These are phyloP conservation scores for Malus hybrid DNA, from an alignment of 331 rosid genomes.

Conservation along the genomic window DNA sequence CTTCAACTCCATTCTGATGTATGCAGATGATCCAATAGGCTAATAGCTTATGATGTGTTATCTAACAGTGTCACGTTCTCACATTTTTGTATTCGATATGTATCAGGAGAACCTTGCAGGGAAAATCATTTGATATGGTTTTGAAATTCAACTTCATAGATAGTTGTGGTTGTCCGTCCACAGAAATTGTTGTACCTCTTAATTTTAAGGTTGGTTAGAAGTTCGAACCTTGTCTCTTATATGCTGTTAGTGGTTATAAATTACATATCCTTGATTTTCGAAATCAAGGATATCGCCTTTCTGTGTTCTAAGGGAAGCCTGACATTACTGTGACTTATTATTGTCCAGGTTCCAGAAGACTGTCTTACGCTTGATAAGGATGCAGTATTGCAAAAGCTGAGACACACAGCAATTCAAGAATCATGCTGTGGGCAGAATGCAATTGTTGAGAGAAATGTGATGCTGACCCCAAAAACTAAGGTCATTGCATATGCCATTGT, in stretches of 20 bases:
- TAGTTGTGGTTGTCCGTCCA: constrained; percentile 69
- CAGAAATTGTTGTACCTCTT: constrained; percentile 56
- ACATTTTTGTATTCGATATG: constrained; percentile 21
- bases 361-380: constrained; percentile 52
- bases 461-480: constrained; percentile 46
- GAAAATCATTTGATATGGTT: constrained; percentile 75
- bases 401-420: constrained; percentile 57
- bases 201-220: constrained; percentile 68
- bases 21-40: constrained; percentile 1
- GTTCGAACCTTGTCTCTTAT: neutral
- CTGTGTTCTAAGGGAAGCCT: neutral
- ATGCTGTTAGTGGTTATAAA: neutral
- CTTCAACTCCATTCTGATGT: neutral
- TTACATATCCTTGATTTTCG: neutral
- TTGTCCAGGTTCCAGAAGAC: constrained; percentile 56
- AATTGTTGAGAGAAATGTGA: constrained; percentile 51
- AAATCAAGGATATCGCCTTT: neutral
- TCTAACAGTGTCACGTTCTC: neutral
- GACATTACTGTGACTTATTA: neutral
- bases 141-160: constrained; percentile 75
- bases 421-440: constrained; percentile 69
- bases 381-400: constrained; percentile 54
- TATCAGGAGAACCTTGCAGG: constrained; percentile 61
- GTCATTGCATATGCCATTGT: constrained; percentile 57
- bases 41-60: neutral